These are phyloP conservation scores for Penicillium fimorum DNA, from an alignment of 495 filamentous ascomycete species.

Conservation along the genomic window DNA sequence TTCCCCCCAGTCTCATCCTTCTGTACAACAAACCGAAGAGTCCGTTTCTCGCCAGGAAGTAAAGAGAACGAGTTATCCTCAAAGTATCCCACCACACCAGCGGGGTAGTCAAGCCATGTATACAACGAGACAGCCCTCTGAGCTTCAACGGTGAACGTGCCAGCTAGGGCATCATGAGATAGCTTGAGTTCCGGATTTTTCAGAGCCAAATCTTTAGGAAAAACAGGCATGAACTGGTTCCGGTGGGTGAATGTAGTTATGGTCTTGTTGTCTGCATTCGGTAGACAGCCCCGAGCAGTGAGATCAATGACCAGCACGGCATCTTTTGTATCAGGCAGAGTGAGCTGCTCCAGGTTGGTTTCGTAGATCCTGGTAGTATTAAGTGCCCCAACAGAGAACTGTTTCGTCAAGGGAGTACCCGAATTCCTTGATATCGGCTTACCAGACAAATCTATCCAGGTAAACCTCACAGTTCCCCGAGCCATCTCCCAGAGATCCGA, in stretches of 20 bases:
- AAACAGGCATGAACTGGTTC: conserved; percentile 55
- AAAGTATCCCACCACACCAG: conserved; percentile 58
- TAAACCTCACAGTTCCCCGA: conserved; percentile 35
- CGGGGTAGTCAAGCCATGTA: conserved; percentile 65
- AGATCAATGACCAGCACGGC: conserved; percentile 57
- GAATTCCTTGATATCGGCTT: conserved; percentile 30
- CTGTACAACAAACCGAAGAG: conserved; percentile 50
- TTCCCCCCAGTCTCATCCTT: conserved; percentile 44
- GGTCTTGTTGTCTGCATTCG: conserved; percentile 45
- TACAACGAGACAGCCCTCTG: conserved; percentile 59
- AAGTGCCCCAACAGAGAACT: conserved; percentile 57
- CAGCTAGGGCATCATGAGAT: conserved; percentile 32
- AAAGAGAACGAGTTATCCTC: conserved; percentile 61
- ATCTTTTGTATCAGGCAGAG: conserved; percentile 38
- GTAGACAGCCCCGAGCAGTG: conserved; percentile 49
- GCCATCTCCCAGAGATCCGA: conserved; percentile 44
- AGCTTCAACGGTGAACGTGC: conserved; percentile 57
- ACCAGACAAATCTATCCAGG: conserved; percentile 44
- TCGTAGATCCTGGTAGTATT: conserved; percentile 58
- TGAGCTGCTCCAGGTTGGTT: conserved; percentile 38
- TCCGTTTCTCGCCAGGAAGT: conserved; percentile 50
- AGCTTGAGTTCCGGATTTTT: conserved; percentile 56
- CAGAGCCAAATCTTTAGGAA: conserved; percentile 51
- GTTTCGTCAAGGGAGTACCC: conserved; percentile 27
- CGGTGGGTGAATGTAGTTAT: conserved; percentile 52